These are phyloP conservation scores for Phytophthora sp. DNA, from an alignment of 352 stramenopile genomes.

Conservation along the genomic window DNA sequence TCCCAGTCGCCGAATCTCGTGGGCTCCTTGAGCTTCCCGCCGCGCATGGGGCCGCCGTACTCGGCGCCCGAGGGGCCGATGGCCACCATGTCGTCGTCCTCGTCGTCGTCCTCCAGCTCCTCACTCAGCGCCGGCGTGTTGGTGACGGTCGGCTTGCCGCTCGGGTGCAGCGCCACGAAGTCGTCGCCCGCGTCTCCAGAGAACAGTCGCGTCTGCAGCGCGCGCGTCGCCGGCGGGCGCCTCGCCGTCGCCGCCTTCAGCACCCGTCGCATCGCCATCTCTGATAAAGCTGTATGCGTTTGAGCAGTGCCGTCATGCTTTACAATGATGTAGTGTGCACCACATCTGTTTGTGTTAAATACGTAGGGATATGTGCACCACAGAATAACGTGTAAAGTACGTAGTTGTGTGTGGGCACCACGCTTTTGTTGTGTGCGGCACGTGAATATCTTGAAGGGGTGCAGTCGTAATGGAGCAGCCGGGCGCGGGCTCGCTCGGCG, in stretches of 20 bases:
- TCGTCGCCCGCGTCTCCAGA: constrained; percentile 41
- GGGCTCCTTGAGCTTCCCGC: constrained; percentile 94
- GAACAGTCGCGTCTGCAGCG: constrained; percentile 25
- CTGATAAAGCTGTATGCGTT: too few species aligned
- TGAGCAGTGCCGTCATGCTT: constrained; percentile 28
- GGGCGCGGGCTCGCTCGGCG: constrained; percentile 23
- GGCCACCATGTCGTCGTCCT: constrained; percentile 95
- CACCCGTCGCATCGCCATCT: not conserved
- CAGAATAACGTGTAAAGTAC: not conserved
- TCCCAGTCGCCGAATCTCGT: constrained; percentile 98
- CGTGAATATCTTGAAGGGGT: constrained; percentile 35
- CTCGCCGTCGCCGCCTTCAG: not conserved
- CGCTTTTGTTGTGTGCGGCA: too few species aligned
- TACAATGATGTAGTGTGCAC: not conserved
- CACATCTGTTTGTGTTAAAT: too few species aligned
- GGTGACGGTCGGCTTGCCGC: constrained; percentile 25
- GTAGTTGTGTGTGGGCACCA: not conserved
- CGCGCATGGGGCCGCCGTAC: constrained; percentile 94
- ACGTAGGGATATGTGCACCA: not conserved
- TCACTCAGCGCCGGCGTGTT: constrained; percentile 21
- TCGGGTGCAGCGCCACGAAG: constrained; percentile 41
- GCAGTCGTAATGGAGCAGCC: constrained; percentile 1
- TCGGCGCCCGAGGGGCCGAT: constrained; percentile 89
- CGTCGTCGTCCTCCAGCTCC: constrained; percentile 70
- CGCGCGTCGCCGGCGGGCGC: not conserved